Evolutionary conservation across 768 basidiomycete species (phyloP).

Genomic region (Phlegmacium glaucopus): DNA sequence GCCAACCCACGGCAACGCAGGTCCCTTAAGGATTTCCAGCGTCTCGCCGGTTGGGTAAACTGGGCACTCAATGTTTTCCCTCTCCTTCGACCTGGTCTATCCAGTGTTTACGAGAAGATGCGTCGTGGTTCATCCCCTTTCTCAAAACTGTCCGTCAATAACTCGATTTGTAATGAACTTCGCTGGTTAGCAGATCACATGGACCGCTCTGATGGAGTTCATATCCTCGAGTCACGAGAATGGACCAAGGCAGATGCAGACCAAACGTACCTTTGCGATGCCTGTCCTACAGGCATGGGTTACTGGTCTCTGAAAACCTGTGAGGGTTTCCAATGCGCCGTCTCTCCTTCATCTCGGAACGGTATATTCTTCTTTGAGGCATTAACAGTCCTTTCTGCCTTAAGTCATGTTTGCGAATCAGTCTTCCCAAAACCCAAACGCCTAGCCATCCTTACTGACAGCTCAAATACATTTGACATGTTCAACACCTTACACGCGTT

Average conservation of each 20-base stretch:
- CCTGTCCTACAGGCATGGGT: neutral
- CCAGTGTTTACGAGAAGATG: slow-evolving; percentile 3
- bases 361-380: slow-evolving; percentile 2
- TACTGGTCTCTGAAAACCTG: neutral
- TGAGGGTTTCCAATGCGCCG: neutral
- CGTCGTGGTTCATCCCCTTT: neutral
- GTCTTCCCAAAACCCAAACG: neutral
- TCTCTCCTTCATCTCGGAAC: neutral
- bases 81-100: slow-evolving; percentile 1
- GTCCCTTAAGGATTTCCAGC: slow-evolving; percentile 4
- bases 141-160: neutral
- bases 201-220: neutral
- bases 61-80: slow-evolving; percentile 9
- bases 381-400: neutral
- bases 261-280: neutral
- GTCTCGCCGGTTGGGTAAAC: slow-evolving; percentile 10
- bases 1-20: too few relatives aligned
- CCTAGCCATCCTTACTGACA: slow-evolving; percentile 4
- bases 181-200: slow-evolving; percentile 3
- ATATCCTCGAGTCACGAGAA: neutral
- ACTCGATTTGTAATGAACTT: neutral
- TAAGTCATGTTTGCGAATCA: neutral
- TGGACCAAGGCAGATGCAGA: neutral
- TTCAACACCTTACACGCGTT: slow-evolving; percentile 1
- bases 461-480: neutral